A percentile compares a stretch with the other conserved stretches of the same genome.
phyloP scores from a whole-genome alignment of 169 alveolate species.

The Eimeria maxima region DNA sequence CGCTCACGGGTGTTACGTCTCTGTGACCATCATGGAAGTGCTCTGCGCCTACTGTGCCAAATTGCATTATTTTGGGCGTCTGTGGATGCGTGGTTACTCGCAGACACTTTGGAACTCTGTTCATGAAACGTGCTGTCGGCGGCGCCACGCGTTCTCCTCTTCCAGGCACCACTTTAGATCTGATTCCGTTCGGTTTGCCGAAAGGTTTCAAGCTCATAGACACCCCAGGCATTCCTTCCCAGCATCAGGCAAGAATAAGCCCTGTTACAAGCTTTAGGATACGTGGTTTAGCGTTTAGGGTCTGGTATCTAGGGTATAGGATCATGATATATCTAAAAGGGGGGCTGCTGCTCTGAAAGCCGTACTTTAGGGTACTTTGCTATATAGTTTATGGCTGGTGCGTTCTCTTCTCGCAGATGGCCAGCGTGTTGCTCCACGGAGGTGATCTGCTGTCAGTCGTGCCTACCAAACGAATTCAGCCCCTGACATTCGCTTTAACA shows the following conservation, averaged over 20 bases:
- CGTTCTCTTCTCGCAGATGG: slow-evolving; percentile 27
- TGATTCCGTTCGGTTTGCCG: slow-evolving; percentile 91
- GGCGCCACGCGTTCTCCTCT: slow-evolving; percentile 93
- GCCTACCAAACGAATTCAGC: slow-evolving; percentile 75
- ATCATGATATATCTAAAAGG: neutral
- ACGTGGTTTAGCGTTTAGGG: neutral
- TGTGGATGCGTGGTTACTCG: neutral
- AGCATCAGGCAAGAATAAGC: slow-evolving; percentile 84
- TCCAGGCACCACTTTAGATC: slow-evolving; percentile 93
- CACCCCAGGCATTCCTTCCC: slow-evolving; percentile 93
- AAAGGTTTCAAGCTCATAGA: slow-evolving; percentile 91
- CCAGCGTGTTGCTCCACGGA: slow-evolving; percentile 27
- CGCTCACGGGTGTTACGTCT: neutral
- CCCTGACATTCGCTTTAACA: slow-evolving; percentile 42
- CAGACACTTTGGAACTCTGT: slow-evolving; percentile 82
- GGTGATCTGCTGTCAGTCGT: slow-evolving; percentile 53
- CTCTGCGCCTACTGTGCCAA: neutral
- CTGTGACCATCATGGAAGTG: neutral
- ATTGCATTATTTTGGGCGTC: neutral
- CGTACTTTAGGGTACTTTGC: too few relatives aligned
- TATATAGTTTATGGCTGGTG: neutral
- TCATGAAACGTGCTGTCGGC: slow-evolving; percentile 85
- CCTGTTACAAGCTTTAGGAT: slow-evolving; percentile 13
- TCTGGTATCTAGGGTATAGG: neutral
- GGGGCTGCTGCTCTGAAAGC: too few relatives aligned